These are phyloP conservation scores for Colletotrichum musae DNA, from an alignment of 2,329 filamentous ascomycete genomes.

Conservation along the genomic window DNA sequence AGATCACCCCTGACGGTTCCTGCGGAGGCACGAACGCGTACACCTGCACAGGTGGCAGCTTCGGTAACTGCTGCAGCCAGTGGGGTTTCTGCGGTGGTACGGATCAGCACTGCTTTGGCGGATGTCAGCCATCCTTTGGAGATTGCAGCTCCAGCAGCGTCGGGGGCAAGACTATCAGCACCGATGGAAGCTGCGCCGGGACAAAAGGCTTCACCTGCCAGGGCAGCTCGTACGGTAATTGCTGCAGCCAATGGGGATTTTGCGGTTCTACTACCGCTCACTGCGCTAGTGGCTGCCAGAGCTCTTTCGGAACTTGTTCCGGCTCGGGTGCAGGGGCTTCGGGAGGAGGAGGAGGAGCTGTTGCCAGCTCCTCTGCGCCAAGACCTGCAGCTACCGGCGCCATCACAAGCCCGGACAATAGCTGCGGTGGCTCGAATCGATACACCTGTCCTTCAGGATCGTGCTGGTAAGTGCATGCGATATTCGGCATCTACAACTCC, in stretches of 20 bases:
- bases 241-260: conserved; percentile 43
- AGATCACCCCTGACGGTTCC: conserved; percentile 49
- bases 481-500: conserved; percentile 10
- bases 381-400: conserved; percentile 16
- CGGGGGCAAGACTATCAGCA: conserved; percentile 22
- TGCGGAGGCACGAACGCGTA: conserved; percentile 56
- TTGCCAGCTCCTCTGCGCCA: conserved; percentile 19
- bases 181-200: conserved; percentile 32
- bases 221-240: conserved; percentile 32
- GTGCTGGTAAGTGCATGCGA: conserved; percentile 37
- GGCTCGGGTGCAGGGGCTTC: conserved; percentile 10
- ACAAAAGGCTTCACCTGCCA: conserved; percentile 28
- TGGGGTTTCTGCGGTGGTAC: conserved; percentile 42
- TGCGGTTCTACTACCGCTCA: conserved; percentile 42
- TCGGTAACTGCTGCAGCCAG: conserved; percentile 42
- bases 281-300: conserved; percentile 39
- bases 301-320: conserved; percentile 30
- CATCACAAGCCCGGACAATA: conserved; percentile 49
- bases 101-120: conserved; percentile 39
- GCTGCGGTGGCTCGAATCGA: conserved; percentile 56
- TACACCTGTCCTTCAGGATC: conserved; percentile 52
- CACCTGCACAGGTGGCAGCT: conserved; percentile 53
- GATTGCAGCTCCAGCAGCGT: conserved; percentile 38
- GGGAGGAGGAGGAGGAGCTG: no score
- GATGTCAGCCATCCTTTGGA: conserved; percentile 40